Evolutionary conservation across 2,329 filamentous ascomycete species (phyloP), one percentile per base, ranked within the genome.

Genomic region (Drechslera avenae): DNA sequence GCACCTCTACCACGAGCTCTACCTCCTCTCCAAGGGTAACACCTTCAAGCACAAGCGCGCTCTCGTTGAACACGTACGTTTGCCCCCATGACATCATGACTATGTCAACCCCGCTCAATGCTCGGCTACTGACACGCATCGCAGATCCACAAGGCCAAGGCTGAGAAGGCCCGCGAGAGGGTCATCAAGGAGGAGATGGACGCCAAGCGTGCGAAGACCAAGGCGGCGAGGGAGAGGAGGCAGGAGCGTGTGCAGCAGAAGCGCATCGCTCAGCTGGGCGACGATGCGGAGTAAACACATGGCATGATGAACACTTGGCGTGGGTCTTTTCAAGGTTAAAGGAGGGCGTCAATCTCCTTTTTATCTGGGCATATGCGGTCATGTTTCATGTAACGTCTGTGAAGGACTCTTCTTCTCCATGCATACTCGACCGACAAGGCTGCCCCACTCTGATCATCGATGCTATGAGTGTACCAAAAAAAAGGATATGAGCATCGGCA

Each of bases 1-100:
- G 89, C 94, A 99, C 86, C 91, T 99, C 61, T 99, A 99, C 88
- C 94, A 99, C 87, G 92, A 97, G 85, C 91, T 99, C 71, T 99
- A 99, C 87, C 94, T 97, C 82, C 85, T 96, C 79, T 94, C 90
- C 88, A 99, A 99, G 92, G 95, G 94, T 95, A 99, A 99, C 89
- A 93, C 94, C 80, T 99, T 99, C 90, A 99, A 99, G 92, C 94
- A 99, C 91, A 99, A 97, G 92, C 89, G 94, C 83, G 94, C 92
- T 76, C 88, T 99, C 74, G 91, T 99, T 79, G 94, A 99, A 87
- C 94, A 99, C 85, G 94, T 99, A 95, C 77, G 94, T 91, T 47
- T 49, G 50, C 51, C 51, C 57, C 69, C 56, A 71, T 72, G 67
- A 72, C 67, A 72, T 73, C 66, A 74, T 72, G 62, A 71, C 52